Evolutionary conservation across 345 rosid species (phyloP), one percentile per base, ranked within the genome.

Genomic region (Punica granatum): DNA sequence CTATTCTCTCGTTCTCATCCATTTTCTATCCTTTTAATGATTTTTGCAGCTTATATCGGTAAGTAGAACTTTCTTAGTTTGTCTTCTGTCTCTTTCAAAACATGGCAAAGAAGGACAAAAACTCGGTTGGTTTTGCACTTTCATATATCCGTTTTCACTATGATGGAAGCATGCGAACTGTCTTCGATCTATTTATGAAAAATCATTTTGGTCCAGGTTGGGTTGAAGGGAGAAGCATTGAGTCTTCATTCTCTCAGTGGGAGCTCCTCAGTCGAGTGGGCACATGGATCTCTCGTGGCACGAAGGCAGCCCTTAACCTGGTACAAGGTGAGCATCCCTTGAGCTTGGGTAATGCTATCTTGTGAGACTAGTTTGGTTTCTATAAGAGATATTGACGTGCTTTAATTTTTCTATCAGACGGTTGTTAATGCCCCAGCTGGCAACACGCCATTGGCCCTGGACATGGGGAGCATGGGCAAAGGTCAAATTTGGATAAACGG

Each of bases 191-290:
- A 11, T 56, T 56, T 26, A 26, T 15, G 18, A 26, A 54, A 56
- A 13, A 7, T 56, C 16, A 28, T 69, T 43, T 33, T 26, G 31
- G 41, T 69, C 73, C 83, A 93, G 98, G 77, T 94, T 74, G 99
- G 99, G 73, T 92, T 95, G n/a, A 81, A 80, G 67, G 99, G 99
- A 76, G 99, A 95, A 82, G 84, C 80, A 54, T 65, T 92, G 79
- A 82, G 82, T 74, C 98, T 95, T 73, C 99, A 90, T 80, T 86
- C 98, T 16, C 81, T 95, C 28, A 85, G 86, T 19, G 98, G 98
- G 46, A 88, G 90, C 74, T 71, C 98, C 54, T 81, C 90, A 1
- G 98, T 89, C 58, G 99, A 92, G 79, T 95, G 99, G 99, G 84
- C 86, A 15, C 76, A 79, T 64, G 93, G 99, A 60, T 83, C 96